phyloP scores from a whole-genome alignment of 805 yeast species.

The Blastobotrys chiropterorum region DNA sequence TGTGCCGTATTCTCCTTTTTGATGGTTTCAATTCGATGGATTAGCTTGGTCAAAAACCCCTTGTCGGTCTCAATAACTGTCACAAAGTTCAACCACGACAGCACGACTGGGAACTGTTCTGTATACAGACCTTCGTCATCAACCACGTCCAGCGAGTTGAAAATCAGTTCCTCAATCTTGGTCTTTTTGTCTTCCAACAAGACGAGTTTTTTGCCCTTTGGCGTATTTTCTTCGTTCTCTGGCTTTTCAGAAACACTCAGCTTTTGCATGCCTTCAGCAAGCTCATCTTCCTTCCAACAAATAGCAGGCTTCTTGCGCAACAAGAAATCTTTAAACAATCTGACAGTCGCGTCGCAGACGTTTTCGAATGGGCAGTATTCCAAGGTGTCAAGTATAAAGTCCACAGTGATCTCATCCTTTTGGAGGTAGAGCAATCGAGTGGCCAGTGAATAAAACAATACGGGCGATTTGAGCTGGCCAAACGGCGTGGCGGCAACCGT shows the following conservation, averaged over 20 bases:
- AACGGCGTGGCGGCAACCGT: conserved; percentile 33
- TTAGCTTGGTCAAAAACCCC: conserved; percentile 27
- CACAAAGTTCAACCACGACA: conserved; percentile 54
- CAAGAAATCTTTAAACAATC: conserved; percentile 60
- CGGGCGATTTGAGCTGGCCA: conserved; percentile 33
- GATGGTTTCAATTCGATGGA: conserved; percentile 27
- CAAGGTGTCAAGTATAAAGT: conserved; percentile 59
- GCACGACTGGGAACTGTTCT: conserved; percentile 36
- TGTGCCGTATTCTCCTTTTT: conserved; percentile 22
- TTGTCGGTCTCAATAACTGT: conserved; percentile 34
- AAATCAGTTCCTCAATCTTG: conserved; percentile 38
- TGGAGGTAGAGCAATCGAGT: conserved; percentile 55
- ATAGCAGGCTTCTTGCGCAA: conserved; percentile 28
- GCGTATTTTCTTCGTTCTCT: background rate
- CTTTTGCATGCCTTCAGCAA: background rate
- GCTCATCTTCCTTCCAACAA: background rate
- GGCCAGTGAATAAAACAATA: conserved; percentile 51
- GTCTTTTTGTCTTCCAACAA: background rate
- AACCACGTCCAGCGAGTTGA: conserved; percentile 17
- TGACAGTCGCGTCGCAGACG: conserved; percentile 53
- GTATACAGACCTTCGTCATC: conserved; percentile 18
- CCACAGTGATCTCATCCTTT: conserved; percentile 51
- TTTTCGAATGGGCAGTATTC: conserved; percentile 58
- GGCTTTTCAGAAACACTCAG: background rate
- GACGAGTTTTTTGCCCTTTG: background rate